Evolutionary conservation across 2,329 filamentous ascomycete species (phyloP), one percentile per base, ranked within the genome.

Genomic region (Trichoderma citrinoviride): DNA sequence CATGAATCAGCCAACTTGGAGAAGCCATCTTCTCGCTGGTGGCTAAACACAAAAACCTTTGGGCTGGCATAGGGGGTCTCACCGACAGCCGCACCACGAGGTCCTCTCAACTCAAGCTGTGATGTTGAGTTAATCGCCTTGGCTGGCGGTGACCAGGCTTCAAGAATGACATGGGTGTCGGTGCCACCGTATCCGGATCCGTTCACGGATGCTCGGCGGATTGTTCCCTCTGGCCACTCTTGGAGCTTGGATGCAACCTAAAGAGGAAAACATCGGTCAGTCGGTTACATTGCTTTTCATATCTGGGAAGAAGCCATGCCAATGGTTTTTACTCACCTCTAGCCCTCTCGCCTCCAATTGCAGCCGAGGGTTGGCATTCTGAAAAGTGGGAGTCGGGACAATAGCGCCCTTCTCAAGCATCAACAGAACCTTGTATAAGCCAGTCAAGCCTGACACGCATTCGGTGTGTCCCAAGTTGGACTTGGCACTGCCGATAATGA

Each of bases 181-280:
- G 65, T 68, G 10, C 70, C 70, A 2, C 70, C 69, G 37, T 70
- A 70, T 7, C 68, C 70, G 23, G 70, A 71, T 12, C 70, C 68
- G 53, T 72, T 72, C 47, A 72, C 62, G 49, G 66, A 69, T 21
- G 64, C 67, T 5, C 69, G 66, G 15, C 54, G 65, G 3, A 65
- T 43, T n/a, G 44, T 60, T 4, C 37, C 53, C 21, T 61, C 62
- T 40, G 68, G 68, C 68, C 67, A 69, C 15, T 62, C 27, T 19
- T 56, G 61, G 29, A 65, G 43, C 14, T 69, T 64, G 12, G 60
- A 62, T 7, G 70, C 65, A 44, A 71, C 53, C 67, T 69, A 57
- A 43, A 53, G 23, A 55, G 19, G 17, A 49, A 25, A 65, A 27
- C 17, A 12, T 15, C 41, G 7, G 41, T 52, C 49, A 49, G n/a